Base-by-base conservation (phyloP, 371 early-diverging fungal genomes). In the Fennellomyces sp. region DNA sequence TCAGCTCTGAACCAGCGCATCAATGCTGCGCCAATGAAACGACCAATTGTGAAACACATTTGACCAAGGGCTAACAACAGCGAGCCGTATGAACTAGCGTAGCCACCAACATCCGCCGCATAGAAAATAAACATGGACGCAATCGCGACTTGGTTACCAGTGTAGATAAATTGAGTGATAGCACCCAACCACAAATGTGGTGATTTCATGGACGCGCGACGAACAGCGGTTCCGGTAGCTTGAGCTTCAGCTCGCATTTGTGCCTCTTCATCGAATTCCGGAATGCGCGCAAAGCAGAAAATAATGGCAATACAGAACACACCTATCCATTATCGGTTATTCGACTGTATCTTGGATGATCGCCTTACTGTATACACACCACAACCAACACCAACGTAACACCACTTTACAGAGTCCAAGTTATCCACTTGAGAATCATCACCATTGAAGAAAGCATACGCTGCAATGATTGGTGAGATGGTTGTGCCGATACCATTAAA, bases 71-170 rank as follows among this genome's bases (percentile, higher is more conserved):
- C 70, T 35, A 80, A 52, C 13, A 75, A 42, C 7, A 61, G 57
- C 2, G 77, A 71, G 28, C 71, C 56, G 17, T 30, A 61, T 0
- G 65, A 45, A n/a, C 75, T 67, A 0, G 67, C 13, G 19, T 72
- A 63, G 17, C 62, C 61, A n/a, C 75, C 80, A 2, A 75, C 73
- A 21, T 69, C 71, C 6, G 52, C 59, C n/a, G 63, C 64, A 25
- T 77, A 80, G 29, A 67, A 76, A 39, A 80, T 64, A 36, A 77
- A 80, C 56, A 80, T 55, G 21, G 78, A 75, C 19, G 80, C 80
- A 13, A 80, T 66, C 5, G 64, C 56, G 5, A 80, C 73, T 51
- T 80, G 80, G 2, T 70, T 75, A 30, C 80, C 80, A 1, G 73
- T 73, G 28, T 80, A 80, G 55, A 76, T 58, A 38, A 80, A 75